These are phyloP conservation scores for Friedmanniomyces endolithicus DNA, from an alignment of 495 filamentous ascomycete genomes.

Conservation along the genomic window DNA sequence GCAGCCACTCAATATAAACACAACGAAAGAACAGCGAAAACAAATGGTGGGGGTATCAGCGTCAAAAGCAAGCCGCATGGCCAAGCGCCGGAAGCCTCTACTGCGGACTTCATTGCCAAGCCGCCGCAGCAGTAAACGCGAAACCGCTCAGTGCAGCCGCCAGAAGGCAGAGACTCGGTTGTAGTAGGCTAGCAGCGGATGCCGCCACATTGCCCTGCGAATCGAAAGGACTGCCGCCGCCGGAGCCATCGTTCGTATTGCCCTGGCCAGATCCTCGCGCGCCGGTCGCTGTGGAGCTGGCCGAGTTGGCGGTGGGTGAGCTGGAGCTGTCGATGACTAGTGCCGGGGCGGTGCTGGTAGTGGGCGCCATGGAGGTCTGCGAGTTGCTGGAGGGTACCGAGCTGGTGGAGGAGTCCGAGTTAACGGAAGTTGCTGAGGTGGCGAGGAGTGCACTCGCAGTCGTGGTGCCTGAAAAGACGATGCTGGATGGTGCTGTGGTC, in stretches of 20 bases:
- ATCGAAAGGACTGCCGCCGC: constrained; percentile 6
- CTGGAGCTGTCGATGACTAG: constrained; percentile 2
- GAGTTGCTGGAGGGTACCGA: background rate
- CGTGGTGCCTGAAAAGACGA: background rate
- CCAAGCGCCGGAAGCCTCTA: too few species aligned
- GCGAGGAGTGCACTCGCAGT: background rate
- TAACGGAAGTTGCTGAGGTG: too few species aligned
- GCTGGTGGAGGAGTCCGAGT: too few species aligned
- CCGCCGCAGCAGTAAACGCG: background rate
- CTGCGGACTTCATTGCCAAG: background rate
- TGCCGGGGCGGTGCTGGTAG: background rate
- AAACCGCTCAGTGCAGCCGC: background rate
- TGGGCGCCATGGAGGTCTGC: background rate
- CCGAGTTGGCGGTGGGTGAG: background rate
- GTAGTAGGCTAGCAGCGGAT: background rate
- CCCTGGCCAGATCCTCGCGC: background rate
- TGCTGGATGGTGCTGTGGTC: background rate
- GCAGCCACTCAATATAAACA: background rate
- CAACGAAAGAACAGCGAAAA: background rate
- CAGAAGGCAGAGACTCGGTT: background rate
- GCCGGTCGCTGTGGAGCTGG: background rate
- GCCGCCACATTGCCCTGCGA: background rate
- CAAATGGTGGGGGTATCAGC: background rate
- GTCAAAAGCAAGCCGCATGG: background rate
- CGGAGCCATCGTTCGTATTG: background rate